phyloP scores from a whole-genome alignment of 768 basidiomycete genomes.

The Lanmaoa rubissima region DNA sequence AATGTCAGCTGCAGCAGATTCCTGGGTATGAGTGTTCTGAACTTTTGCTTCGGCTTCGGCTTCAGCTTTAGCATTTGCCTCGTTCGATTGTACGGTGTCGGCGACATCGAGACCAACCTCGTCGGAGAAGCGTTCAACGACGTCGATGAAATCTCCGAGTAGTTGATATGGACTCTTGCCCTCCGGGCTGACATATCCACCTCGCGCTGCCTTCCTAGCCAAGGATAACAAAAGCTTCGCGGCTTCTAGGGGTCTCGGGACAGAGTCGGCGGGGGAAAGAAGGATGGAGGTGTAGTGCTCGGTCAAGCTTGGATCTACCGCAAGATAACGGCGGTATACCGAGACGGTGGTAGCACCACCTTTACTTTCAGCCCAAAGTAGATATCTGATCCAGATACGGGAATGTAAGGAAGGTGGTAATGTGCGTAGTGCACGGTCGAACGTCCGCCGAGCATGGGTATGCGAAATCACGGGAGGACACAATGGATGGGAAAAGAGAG shows the following conservation, averaged over 20 bases:
- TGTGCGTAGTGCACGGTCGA: constrained; percentile 91
- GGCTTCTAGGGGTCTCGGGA: constrained; percentile 84
- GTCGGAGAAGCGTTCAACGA: constrained; percentile 87
- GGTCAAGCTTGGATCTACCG: constrained; percentile 76
- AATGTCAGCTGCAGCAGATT: constrained; percentile 51
- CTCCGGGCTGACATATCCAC: constrained; percentile 83
- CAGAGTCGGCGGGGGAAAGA: constrained; percentile 53
- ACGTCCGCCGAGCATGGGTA: constrained; percentile 91
- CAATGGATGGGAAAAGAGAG: constrained; percentile 83
- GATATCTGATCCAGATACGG: constrained; percentile 90
- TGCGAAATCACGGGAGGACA: constrained; percentile 83
- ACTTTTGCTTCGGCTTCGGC: constrained; percentile 46
- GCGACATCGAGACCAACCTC: constrained; percentile 88
- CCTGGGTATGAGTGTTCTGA: constrained; percentile 27
- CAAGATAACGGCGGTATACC: constrained; percentile 87
- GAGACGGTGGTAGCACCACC: constrained; percentile 77
- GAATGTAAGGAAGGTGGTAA: constrained; percentile 90
- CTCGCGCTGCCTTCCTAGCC: constrained; percentile 79
- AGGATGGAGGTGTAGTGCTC: constrained; percentile 75
- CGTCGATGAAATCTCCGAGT: constrained; percentile 87
- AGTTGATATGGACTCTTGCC: constrained; percentile 96
- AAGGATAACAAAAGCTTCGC: constrained; percentile 86
- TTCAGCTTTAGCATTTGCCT: constrained; percentile 46
- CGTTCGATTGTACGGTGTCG: constrained; percentile 62
- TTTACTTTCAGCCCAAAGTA: constrained; percentile 85